These are phyloP conservation scores for Rosellinia necatrix DNA, from an alignment of 2,329 filamentous ascomycete species.

Conservation along the genomic window DNA sequence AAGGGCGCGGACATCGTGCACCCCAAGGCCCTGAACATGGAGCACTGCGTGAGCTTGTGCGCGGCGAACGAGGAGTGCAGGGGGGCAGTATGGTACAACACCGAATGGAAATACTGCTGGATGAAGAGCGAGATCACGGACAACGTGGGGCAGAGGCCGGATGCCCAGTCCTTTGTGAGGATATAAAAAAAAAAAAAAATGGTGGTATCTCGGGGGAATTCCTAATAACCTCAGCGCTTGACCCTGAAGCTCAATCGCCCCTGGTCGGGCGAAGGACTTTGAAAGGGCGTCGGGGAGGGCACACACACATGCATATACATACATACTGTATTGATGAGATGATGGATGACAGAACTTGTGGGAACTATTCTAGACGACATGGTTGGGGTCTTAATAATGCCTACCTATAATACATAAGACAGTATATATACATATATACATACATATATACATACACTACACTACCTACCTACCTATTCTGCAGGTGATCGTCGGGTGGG, in stretches of 20 bases:
- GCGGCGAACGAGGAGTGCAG: slow-evolving; percentile 27
- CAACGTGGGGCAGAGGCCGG: slow-evolving; percentile 25
- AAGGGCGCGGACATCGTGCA: slow-evolving; percentile 34
- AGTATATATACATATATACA: neutral
- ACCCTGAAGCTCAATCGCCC: too few relatives aligned
- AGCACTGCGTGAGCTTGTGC: slow-evolving; percentile 33
- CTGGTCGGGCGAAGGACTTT: neutral
- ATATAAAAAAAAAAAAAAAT: slow-evolving; percentile 12
- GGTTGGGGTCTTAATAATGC: too few relatives aligned
- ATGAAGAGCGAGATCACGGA: slow-evolving; percentile 33
- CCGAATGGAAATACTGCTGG: slow-evolving; percentile 39
- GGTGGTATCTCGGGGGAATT: too few relatives aligned
- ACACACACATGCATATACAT: neutral
- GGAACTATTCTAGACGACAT: neutral
- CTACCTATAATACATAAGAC: neutral
- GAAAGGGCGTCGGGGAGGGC: neutral
- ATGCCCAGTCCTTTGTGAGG: slow-evolving; percentile 33
- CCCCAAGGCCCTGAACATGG: slow-evolving; percentile 32
- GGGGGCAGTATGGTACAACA: slow-evolving; percentile 37
- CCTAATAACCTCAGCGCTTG: too few relatives aligned
- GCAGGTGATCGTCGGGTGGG: slow-evolving; percentile 17
- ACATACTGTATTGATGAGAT: neutral
- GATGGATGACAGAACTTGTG: neutral
- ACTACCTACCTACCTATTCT: slow-evolving; percentile 28
- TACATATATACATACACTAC: too few relatives aligned